Evolutionary conservation across 495 filamentous ascomycete species (phyloP).

Genomic region (Trichoderma asperelloides): DNA sequence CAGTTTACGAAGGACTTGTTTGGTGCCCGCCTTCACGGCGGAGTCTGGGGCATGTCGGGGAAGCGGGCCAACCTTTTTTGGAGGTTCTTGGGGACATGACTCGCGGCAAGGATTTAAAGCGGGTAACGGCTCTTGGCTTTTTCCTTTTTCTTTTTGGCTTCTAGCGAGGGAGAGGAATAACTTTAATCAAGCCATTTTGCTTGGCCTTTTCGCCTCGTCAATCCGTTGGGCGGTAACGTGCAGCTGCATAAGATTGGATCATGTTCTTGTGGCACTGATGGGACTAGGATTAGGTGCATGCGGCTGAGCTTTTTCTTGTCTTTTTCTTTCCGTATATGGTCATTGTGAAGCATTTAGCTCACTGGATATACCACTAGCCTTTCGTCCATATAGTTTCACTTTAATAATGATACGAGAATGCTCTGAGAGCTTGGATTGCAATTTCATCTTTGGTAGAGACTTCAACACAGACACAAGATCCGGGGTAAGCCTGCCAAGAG

Average conservation of each 20-base stretch:
- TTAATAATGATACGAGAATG: too few species aligned
- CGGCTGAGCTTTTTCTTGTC: too few species aligned
- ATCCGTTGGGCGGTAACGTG: background rate
- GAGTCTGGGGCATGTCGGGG: constrained; percentile 2
- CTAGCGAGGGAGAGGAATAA: constrained; percentile 3
- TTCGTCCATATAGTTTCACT: too few species aligned
- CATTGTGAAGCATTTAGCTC: too few species aligned
- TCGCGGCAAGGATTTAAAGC: background rate
- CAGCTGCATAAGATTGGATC: background rate
- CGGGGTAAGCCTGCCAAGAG: background rate
- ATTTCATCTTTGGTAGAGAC: too few species aligned
- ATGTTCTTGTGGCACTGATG: too few species aligned
- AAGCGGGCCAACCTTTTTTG: background rate
- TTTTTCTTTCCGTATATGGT: too few species aligned
- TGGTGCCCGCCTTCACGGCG: background rate
- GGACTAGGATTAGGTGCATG: too few species aligned
- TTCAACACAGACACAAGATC: background rate
- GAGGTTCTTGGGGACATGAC: background rate
- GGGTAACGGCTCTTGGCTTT: background rate
- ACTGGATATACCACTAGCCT: too few species aligned
- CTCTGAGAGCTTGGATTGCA: too few species aligned
- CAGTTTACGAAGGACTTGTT: too few species aligned
- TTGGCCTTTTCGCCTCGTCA: background rate
- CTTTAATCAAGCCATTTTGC: background rate
- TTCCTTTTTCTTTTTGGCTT: background rate